phyloP scores from a whole-genome alignment of 2,329 filamentous ascomycete species.

The Tolypocladium cylindrosporum region DNA sequence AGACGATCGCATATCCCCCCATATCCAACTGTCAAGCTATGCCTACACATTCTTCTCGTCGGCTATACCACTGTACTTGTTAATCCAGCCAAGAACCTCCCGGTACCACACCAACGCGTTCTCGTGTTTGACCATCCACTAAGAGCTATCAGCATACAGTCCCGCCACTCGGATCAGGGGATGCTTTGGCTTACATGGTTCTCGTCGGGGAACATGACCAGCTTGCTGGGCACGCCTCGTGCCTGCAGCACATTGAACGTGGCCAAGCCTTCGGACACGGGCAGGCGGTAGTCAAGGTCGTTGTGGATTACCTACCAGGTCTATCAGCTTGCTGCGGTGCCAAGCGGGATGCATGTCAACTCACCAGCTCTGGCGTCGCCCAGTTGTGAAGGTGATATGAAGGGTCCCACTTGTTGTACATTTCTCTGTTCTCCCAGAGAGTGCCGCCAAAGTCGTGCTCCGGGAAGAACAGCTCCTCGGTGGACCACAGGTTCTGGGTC shows the following conservation, averaged over 20 bases:
- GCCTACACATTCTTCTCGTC: slow-evolving; percentile 3
- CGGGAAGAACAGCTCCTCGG: slow-evolving; percentile 62
- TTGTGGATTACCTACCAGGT: slow-evolving; percentile 59
- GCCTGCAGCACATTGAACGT: slow-evolving; percentile 82
- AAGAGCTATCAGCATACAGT: slow-evolving; percentile 1
- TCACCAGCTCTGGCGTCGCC: slow-evolving; percentile 75
- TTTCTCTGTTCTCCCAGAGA: slow-evolving; percentile 50
- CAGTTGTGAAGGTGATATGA: slow-evolving; percentile 56
- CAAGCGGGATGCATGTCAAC: slow-evolving; percentile 5
- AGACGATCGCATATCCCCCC: neutral
- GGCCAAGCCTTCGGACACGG: slow-evolving; percentile 73
- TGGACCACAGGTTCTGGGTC: slow-evolving; percentile 53
- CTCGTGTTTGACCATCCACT: slow-evolving; percentile 84
- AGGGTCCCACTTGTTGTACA: slow-evolving; percentile 63
- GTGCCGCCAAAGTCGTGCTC: slow-evolving; percentile 57
- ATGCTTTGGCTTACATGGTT: slow-evolving; percentile 34
- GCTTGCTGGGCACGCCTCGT: slow-evolving; percentile 62
- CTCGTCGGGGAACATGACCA: slow-evolving; percentile 73
- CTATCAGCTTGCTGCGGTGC: neutral
- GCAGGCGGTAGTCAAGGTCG: slow-evolving; percentile 80
- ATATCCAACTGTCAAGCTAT: neutral
- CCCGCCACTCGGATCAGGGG: neutral
- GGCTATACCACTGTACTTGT: slow-evolving; percentile 44
- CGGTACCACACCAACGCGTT: slow-evolving; percentile 87
- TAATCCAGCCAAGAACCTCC: slow-evolving; percentile 72